Evolutionary conservation across 176 grass and related monocot genomes (phyloP).

Genomic region (Eragrostis nindensis): DNA sequence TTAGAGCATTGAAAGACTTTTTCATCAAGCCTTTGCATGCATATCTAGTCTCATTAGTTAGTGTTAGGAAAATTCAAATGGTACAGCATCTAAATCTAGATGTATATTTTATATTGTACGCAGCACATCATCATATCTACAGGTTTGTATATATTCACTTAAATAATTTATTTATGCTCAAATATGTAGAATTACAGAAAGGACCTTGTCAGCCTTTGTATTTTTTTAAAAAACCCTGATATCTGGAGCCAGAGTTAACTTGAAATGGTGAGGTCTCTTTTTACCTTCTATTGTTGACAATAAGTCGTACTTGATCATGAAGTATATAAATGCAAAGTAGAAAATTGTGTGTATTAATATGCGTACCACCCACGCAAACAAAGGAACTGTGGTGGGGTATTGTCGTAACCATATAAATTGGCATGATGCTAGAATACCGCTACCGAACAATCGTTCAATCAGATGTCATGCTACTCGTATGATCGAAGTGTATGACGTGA

Average conservation of each 20-base stretch:
- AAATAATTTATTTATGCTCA: not conserved
- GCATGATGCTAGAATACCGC: no score
- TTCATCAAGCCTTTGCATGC: not conserved
- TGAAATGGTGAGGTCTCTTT: not conserved
- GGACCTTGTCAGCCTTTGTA: not conserved
- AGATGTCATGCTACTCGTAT: not conserved
- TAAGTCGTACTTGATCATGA: not conserved
- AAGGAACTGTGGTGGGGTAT: not conserved
- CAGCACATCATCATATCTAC: not conserved
- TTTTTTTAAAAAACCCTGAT: not conserved
- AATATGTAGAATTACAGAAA: not conserved
- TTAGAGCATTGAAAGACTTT: not conserved
- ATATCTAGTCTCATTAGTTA: not conserved
- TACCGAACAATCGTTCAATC: no score
- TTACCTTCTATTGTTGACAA: not conserved
- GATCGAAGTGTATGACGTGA: not conserved
- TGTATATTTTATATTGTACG: not conserved
- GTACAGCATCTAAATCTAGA: not conserved
- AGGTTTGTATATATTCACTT: not conserved
- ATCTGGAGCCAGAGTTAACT: not conserved
- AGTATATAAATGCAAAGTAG: not conserved
- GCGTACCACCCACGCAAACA: not conserved
- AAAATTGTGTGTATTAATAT: not conserved
- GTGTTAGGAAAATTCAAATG: not conserved
- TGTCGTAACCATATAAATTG: not conserved